Conservation (phyloP, 2,329 filamentous ascomycete species). For the Amphichorda felina region DNA sequence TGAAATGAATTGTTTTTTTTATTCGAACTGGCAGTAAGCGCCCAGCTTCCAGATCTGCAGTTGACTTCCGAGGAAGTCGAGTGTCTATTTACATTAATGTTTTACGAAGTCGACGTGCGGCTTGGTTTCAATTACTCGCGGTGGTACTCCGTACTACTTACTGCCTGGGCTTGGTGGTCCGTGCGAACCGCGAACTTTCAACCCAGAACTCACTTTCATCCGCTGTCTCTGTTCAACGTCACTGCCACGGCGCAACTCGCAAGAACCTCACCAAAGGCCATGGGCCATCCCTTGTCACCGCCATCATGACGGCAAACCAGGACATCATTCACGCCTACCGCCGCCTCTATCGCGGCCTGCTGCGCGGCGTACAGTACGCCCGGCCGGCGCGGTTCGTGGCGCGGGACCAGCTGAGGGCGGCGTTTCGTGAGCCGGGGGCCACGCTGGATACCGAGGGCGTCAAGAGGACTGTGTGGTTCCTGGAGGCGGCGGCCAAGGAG, state of each 20-base stretch:
- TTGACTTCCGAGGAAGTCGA: no score
- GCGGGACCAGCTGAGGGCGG: conserved; percentile 44
- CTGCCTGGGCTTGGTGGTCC: no score
- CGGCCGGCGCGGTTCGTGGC: conserved; percentile 53
- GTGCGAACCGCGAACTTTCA: background rate
- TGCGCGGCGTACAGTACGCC: conserved; percentile 63
- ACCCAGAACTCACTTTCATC: background rate
- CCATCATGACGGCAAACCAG: conserved; percentile 15
- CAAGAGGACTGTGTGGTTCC: conserved; percentile 57
- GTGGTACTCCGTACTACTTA: no score
- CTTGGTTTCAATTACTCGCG: no score
- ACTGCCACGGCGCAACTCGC: no score
- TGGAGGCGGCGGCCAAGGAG: conserved; percentile 50
- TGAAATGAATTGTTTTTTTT: no score
- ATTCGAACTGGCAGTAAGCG: no score
- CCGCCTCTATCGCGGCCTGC: conserved; percentile 50
- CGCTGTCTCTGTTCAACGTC: no score
- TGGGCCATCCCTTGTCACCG: background rate
- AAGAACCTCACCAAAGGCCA: background rate
- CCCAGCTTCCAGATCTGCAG: no score
- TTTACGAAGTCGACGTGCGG: no score
- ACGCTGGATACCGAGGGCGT: conserved; percentile 33
- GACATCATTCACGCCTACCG: conserved; percentile 57
- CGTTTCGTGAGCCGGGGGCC: conserved; percentile 36
- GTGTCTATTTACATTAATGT: no score